Base-by-base conservation (phyloP, 371 early-diverging fungal genomes). In the Parasitella parasitica region DNA sequence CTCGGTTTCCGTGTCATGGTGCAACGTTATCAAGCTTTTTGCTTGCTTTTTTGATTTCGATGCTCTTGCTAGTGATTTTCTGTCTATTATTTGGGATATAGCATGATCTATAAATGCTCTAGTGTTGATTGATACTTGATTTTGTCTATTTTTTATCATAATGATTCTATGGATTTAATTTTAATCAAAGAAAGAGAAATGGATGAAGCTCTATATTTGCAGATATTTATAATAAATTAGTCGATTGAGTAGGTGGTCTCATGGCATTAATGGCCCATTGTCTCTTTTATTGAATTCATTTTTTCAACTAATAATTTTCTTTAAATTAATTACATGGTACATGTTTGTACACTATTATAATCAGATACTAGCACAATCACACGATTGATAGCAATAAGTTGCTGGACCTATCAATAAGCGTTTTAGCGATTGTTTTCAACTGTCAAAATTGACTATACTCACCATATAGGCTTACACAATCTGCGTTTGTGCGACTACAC, bases 401-500 rank as follows among this genome's bases (percentile, higher is more conserved):
- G 22, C 26, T 1, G 46, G 46, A 3, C 46, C 46, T 46, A 12
- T 20, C 11, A 11, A 46, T 24, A 11, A 0, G 9, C 24, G 20
- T 46, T 32, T 32, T 32, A 32, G 11, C 3, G 3, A 3, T 32
- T 2, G 2, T 1, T 32, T 1, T 32, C 13, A 46, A 0, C 13
- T 12, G 1, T 12, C 13, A 11, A 18, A 20, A 22, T 1, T 7
- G 1, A 41, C 6, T 6, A 24, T 20, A 24, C 32, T 55, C 48
- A 62, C 62, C 62, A 48, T 62, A 62, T 55, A 48, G 13, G 4
- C 37, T 18, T 37, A 36, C 36, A 12, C 63, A 63, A 50, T 63
- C 57, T 15, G 50, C 26, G 46, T 63, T 24, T 38, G 57, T 63
- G n/a, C 18, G 63, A 36, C 63, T 63, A 39, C 18, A 27, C 9